Conservation (phyloP, 2,329 filamentous ascomycete species). For the Escovopsis weberi region DNA sequence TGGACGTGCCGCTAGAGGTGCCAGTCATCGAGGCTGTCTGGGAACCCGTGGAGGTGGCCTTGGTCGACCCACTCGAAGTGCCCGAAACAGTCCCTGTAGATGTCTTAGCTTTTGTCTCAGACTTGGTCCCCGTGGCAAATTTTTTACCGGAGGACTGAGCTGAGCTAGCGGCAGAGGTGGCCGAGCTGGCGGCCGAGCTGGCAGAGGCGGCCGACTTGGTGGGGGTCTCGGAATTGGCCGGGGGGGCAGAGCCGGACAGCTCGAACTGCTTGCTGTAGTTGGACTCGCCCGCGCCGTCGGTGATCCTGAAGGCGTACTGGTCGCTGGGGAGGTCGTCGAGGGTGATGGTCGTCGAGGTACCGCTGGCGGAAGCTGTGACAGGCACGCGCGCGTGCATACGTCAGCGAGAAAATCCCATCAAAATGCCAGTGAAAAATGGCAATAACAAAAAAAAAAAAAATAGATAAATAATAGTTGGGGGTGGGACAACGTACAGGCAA, state of each 20-base stretch:
- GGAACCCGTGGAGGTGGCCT: conserved; percentile 1
- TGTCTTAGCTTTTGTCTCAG: background rate
- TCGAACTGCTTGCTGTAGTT: conserved; percentile 21
- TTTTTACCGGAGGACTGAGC: no score
- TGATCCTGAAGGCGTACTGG: conserved; percentile 22
- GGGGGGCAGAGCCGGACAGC: background rate
- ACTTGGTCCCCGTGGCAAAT: no score
- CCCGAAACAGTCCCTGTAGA: conserved; percentile 2
- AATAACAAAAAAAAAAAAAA: no score
- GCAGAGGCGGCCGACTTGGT: background rate
- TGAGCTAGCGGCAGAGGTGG: no score
- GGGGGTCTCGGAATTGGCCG: background rate
- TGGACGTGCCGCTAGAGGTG: background rate
- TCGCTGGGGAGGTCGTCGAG: conserved; percentile 14
- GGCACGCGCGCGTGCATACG: background rate
- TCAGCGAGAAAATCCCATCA: no score
- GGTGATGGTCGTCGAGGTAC: conserved; percentile 15
- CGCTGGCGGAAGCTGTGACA: conserved; percentile 9
- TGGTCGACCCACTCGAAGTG: conserved; percentile 1
- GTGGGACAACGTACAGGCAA: conserved; percentile 16
- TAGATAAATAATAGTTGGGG: background rate
- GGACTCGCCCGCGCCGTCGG: conserved; percentile 11
- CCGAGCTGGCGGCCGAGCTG: no score
- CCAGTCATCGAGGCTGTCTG: conserved; percentile 1
- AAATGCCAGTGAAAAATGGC: no score